phyloP scores from a whole-genome alignment of 345 rosid species.

The Populus simonii region DNA sequence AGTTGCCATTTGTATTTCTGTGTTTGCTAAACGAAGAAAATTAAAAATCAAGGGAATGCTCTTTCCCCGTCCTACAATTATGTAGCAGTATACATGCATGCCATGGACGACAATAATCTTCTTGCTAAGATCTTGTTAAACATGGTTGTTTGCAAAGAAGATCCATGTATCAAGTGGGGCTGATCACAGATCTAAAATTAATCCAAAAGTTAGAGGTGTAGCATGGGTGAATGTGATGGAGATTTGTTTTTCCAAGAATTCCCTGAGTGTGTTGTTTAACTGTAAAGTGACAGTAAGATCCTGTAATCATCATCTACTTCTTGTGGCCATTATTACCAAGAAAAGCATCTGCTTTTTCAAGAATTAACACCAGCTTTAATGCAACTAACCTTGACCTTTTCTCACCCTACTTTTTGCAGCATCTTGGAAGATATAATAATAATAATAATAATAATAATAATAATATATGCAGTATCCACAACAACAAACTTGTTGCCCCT shows the following conservation, averaged over 20 bases:
- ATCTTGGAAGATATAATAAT: neutral
- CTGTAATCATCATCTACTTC: neutral
- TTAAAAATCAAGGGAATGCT: neutral
- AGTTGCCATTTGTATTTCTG: constrained; percentile 8
- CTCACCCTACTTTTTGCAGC: neutral
- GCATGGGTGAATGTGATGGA: neutral
- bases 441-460: neutral
- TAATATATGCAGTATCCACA: neutral
- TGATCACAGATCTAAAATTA: neutral
- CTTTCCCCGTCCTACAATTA: neutral
- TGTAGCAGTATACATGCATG: neutral
- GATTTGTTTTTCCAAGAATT: constrained; percentile 8
- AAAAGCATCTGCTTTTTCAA: constrained; percentile 13
- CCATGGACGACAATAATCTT: constrained; percentile 13
- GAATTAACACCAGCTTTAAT: neutral
- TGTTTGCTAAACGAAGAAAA: neutral
- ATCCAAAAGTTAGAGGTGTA: neutral
- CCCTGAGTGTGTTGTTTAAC: neutral
- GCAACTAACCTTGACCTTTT: neutral
- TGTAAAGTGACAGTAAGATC: constrained; percentile 1
- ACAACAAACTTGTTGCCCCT: neutral
- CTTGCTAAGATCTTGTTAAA: neutral
- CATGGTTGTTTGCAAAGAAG: neutral
- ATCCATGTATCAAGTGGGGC: neutral
- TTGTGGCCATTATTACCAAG: neutral